Base-by-base conservation (phyloP, 2,329 filamentous ascomycete genomes). In the Scleromitrula shiraiana region DNA sequence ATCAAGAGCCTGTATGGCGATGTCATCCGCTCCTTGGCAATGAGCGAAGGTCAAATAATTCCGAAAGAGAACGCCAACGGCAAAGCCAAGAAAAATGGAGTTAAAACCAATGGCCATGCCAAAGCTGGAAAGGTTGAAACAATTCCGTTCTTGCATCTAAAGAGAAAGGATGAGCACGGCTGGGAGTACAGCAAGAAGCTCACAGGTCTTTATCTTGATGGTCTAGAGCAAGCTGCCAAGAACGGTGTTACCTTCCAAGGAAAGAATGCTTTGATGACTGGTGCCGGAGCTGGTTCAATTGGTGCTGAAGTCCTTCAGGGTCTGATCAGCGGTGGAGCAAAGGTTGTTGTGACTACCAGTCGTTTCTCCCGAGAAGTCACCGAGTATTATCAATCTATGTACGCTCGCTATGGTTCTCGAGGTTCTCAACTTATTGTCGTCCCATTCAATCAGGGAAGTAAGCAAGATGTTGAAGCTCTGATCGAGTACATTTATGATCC, bases 171-270 rank as follows among this genome's bases (percentile, higher is more conserved):
- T 46, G 80, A 90, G 53, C 85, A 95, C 62, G 91, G 91, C 53
- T 98, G 93, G 93, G 90, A 97, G 64, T 98, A 97, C 75, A 97
- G 88, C 80, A 98, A 97, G 78, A 96, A 94, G 74, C 79, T 98
- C 50, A 97, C 93, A 20, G 86, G 88, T 49, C 70, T 90, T 59
- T 98, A 98, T 66, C 80, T 98, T 27, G 88, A 96, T 65, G 89
- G 88, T 53, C 71, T 98, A 26, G 90, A 95, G 71, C 80, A 90
- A 54, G 89, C 90, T 56, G 93, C 93, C 56, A 85, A 82, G 62
- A 76, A 80, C 48, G 93, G 93, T 67, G 82, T 98, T 51, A 93
- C 83, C 39, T 98, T 95, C 74, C 80, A 89, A 65, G 88, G 86
- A 70, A 97, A 96, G 76, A 88, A 97, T 64, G 91, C 86, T 40